Evolutionary conservation across 768 basidiomycete species (phyloP).

Genomic region (Asterophora lycoperdoides): DNA sequence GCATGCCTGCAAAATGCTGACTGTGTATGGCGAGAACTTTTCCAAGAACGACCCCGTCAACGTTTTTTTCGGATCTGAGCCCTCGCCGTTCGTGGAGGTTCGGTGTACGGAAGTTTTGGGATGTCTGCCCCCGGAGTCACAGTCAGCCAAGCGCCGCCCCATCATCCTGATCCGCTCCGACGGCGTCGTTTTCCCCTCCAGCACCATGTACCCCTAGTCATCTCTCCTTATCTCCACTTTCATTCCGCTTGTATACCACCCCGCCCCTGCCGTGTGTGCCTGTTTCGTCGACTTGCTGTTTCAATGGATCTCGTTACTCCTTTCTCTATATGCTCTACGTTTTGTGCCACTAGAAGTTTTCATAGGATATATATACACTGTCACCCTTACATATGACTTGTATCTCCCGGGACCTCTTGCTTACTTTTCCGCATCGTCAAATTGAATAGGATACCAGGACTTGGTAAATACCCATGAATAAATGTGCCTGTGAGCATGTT

Average conservation of each 20-base stretch:
- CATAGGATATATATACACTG: slow-evolving; percentile 12
- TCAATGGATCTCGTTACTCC: slow-evolving; percentile 25
- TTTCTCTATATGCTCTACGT: slow-evolving; percentile 8
- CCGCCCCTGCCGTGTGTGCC: background rate
- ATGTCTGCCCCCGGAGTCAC: slow-evolving; percentile 72
- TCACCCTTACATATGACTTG: slow-evolving; percentile 8
- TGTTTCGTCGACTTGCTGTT: slow-evolving; percentile 18
- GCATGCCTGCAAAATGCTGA: slow-evolving; percentile 75
- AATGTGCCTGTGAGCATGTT: slow-evolving; percentile 2
- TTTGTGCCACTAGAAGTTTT: slow-evolving; percentile 18
- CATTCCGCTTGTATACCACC: slow-evolving; percentile 17
- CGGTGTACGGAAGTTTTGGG: slow-evolving; percentile 83
- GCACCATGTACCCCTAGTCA: slow-evolving; percentile 70
- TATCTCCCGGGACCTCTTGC: slow-evolving; percentile 7
- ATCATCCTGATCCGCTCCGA: slow-evolving; percentile 81
- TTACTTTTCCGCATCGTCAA: too few species aligned
- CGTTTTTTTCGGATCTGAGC: slow-evolving; percentile 85
- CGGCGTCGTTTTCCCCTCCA: slow-evolving; percentile 85
- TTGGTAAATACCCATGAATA: slow-evolving; percentile 4
- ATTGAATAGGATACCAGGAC: too few species aligned
- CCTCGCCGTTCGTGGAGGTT: slow-evolving; percentile 83
- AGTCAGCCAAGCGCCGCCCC: slow-evolving; percentile 64
- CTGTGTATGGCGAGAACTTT: slow-evolving; percentile 88
- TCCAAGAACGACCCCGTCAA: slow-evolving; percentile 75
- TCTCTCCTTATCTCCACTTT: slow-evolving; percentile 1